A percentile compares a stretch with the other conserved stretches of the same genome.
Conservation (phyloP, 2,329 filamentous ascomycete genomes). For the Sclerotiophoma versabilis region DNA sequence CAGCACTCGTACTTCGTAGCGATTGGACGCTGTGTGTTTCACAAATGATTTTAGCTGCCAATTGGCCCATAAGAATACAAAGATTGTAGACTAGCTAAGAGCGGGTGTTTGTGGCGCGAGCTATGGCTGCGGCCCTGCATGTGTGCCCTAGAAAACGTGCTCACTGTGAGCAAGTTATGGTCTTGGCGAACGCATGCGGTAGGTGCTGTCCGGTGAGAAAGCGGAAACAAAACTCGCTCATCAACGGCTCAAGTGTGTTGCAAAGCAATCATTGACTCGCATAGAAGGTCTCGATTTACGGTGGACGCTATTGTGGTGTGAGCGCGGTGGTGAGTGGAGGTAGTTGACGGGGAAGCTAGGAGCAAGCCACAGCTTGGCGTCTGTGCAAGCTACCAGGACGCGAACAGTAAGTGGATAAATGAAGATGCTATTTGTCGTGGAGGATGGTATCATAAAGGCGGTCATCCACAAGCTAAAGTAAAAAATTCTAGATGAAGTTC, state of each 20-base stretch:
- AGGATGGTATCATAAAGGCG: conserved; percentile 8
- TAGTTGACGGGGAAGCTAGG: neutral
- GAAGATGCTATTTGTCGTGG: neutral
- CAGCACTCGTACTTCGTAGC: neutral
- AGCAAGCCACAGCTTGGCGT: conserved; percentile 2
- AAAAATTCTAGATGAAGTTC: neutral
- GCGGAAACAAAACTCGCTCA: conserved; percentile 9
- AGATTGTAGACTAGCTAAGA: conserved; percentile 13
- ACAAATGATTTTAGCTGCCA: neutral
- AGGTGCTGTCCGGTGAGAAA: conserved; percentile 23
- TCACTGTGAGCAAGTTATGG: conserved; percentile 36
- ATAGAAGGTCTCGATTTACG: neutral
- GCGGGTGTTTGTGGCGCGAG: conserved; percentile 32
- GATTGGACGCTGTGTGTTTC: conserved; percentile 10
- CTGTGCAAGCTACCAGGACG: neutral
- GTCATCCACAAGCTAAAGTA: neutral
- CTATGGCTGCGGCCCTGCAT: conserved; percentile 31
- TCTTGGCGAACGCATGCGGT: conserved; percentile 26
- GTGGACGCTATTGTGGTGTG: neutral
- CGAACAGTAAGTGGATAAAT: neutral
- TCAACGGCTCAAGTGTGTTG: neutral
- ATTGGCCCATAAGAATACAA: conserved; percentile 3
- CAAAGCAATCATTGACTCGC: neutral
- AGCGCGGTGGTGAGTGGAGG: too few relatives aligned
- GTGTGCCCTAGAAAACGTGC: conserved; percentile 27